Evolutionary conservation across 2,329 filamentous ascomycete genomes (phyloP).

Genomic region (Thelonectria blattea): DNA sequence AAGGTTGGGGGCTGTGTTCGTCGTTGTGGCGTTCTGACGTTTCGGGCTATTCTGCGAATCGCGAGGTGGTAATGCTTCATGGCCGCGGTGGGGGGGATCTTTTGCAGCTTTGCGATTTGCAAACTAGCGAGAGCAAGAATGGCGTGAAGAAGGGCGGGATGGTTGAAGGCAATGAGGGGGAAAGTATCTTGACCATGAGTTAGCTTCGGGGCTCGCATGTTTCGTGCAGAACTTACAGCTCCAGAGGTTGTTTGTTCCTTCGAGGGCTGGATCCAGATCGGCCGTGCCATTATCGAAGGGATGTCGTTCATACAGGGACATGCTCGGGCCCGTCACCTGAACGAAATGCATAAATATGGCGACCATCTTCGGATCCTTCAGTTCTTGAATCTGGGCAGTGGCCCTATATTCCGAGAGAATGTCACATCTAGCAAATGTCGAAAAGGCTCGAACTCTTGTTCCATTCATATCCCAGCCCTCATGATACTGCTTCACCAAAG

Average conservation of each 20-base stretch:
- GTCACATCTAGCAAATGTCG: constrained; percentile 54
- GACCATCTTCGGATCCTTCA: constrained; percentile 81
- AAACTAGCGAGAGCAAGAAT: constrained; percentile 87
- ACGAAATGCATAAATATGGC: constrained; percentile 92
- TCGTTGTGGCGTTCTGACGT: constrained; percentile 71
- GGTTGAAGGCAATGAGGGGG: constrained; percentile 80
- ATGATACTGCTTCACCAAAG: constrained; percentile 46
- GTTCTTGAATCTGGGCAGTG: constrained; percentile 69
- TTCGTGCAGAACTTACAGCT: constrained; percentile 55
- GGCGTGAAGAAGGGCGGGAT: constrained; percentile 88
- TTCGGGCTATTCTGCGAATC: constrained; percentile 76
- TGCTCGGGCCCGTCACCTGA: constrained; percentile 81
- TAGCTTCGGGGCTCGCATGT: constrained; percentile 22
- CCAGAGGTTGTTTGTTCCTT: constrained; percentile 70
- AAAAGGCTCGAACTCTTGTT: constrained; percentile 56
- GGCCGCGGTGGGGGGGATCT: constrained; percentile 76
- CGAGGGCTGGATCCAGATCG: constrained; percentile 66
- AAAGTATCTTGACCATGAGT: constrained; percentile 66
- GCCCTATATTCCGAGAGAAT: constrained; percentile 71
- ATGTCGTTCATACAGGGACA: constrained; percentile 88
- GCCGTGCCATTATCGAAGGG: constrained; percentile 71
- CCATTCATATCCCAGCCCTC: constrained; percentile 41
- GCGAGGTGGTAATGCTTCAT: constrained; percentile 92
- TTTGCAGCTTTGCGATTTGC: constrained; percentile 84
- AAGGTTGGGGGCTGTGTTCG: constrained; percentile 80